A percentile compares a stretch with the other conserved stretches of the same genome.
Conservation (phyloP, 23 red algal species). For the Gracilaria domingensis region DNA sequence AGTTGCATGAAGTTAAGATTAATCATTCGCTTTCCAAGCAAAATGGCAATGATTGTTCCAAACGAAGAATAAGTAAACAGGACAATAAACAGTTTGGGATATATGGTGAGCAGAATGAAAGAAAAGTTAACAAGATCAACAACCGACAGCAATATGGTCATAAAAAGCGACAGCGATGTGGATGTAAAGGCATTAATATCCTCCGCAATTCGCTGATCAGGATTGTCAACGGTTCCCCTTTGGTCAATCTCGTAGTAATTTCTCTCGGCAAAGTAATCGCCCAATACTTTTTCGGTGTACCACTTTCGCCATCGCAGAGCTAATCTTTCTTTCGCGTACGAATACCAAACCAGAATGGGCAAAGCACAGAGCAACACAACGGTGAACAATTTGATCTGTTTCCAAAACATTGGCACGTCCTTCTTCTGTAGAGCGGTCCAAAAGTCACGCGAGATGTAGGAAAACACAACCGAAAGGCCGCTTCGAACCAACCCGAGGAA, state of each 20-base stretch:
- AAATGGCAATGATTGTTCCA: constrained; percentile 79
- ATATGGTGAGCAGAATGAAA: constrained; percentile 88
- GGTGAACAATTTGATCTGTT: constrained; percentile 74
- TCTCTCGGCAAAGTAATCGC: constrained; percentile 85
- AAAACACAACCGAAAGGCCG: constrained; percentile 90
- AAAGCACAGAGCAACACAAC: constrained; percentile 73
- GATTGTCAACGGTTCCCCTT: constrained; percentile 83
- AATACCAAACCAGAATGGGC: constrained; percentile 87
- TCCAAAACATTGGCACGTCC: constrained; percentile 77
- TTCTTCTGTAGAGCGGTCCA: constrained; percentile 94
- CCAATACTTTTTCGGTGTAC: constrained; percentile 83
- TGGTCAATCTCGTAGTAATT: constrained; percentile 93
- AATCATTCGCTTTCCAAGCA: constrained; percentile 82
- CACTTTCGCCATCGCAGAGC: constrained; percentile 89
- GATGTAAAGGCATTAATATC: constrained; percentile 89
- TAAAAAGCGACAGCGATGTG: constrained; percentile 87
- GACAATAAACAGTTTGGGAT: constrained; percentile 90
- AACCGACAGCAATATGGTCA: constrained; percentile 82
- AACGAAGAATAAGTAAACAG: constrained; percentile 78
- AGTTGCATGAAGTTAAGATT: constrained; percentile 91
- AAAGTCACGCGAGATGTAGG: constrained; percentile 94
- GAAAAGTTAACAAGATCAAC: constrained; percentile 93
- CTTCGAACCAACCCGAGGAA: constrained; percentile 80
- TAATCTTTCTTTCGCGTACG: constrained; percentile 83
- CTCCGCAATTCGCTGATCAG: constrained; percentile 96